phyloP scores from a whole-genome alignment of 2,329 filamentous ascomycete genomes.

The Periconia macrospinosa region DNA sequence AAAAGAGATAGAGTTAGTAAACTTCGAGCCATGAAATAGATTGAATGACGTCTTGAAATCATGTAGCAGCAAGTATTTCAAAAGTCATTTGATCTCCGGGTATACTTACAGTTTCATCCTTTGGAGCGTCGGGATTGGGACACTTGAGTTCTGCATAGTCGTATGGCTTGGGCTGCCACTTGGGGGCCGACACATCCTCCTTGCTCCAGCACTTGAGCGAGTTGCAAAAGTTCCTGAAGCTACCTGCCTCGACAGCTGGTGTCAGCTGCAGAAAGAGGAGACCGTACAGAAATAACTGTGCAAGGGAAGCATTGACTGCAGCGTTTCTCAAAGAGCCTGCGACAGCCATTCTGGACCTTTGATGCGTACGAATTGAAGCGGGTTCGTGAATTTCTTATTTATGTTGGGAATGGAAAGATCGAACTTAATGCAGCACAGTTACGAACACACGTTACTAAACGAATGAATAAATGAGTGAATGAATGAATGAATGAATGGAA shows the following conservation, averaged over 20 bases:
- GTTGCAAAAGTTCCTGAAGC: conserved; percentile 2
- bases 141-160: not conserved
- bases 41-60: too few relatives aligned
- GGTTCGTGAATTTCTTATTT: not conserved
- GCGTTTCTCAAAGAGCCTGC: not conserved
- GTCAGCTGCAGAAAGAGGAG: conserved; percentile 5
- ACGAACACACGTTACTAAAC: not conserved
- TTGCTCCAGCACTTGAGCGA: conserved; percentile 1
- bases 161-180: not conserved
- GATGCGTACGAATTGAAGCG: not conserved
- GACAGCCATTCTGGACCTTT: not conserved
- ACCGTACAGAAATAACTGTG: conserved; percentile 3
- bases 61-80: too few relatives aligned
- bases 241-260: conserved; percentile 1
- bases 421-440: not conserved
- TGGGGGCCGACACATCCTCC: not conserved
- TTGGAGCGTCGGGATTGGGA: conserved; percentile 2
- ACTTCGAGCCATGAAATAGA: too few relatives aligned
- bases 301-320: not conserved
- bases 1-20: too few relatives aligned
- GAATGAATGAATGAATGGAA: not conserved
- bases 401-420: not conserved
- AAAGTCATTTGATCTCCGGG: too few relatives aligned
- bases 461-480: not conserved
- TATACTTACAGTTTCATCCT: not conserved